phyloP scores from a whole-genome alignment of 2,329 filamentous ascomycete genomes.

The Dothideomycetes sp. region DNA sequence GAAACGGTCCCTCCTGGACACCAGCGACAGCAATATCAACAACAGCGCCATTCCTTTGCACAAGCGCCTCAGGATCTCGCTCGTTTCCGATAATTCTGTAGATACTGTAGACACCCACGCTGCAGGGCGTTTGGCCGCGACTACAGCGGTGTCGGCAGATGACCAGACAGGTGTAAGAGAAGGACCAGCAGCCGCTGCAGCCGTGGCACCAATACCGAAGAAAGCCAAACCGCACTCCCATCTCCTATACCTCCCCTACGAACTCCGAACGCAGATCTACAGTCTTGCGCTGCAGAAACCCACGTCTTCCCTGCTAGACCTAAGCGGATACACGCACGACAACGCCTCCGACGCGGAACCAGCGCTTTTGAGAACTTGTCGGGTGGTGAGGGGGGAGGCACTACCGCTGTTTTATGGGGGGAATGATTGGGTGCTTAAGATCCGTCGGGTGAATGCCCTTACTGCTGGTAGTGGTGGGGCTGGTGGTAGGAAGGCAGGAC shows the following conservation, averaged over 20 bases:
- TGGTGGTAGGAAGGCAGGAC: not conserved
- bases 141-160: too few relatives aligned
- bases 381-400: conserved; percentile 6
- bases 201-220: not conserved
- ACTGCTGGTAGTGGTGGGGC: not conserved
- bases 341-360: conserved; percentile 3
- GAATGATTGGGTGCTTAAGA: conserved; percentile 8
- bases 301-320: conserved; percentile 1
- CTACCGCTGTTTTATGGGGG: conserved; percentile 6
- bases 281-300: conserved; percentile 5
- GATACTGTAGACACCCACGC: too few relatives aligned
- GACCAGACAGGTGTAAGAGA: too few relatives aligned
- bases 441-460: conserved; percentile 1
- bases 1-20: too few relatives aligned
- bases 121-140: too few relatives aligned
- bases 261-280: conserved; percentile 11
- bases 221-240: conserved; percentile 2
- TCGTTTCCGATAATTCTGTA: too few relatives aligned
- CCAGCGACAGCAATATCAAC: too few relatives aligned
- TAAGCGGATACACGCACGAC: conserved; percentile 2
- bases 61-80: too few relatives aligned
- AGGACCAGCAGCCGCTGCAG: too few relatives aligned
- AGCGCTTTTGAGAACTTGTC: conserved; percentile 7
- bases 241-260: conserved; percentile 10
- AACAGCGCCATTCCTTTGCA: too few relatives aligned